Conservation (phyloP, 2,329 filamentous ascomycete species). For the Penicillium sp. region DNA sequence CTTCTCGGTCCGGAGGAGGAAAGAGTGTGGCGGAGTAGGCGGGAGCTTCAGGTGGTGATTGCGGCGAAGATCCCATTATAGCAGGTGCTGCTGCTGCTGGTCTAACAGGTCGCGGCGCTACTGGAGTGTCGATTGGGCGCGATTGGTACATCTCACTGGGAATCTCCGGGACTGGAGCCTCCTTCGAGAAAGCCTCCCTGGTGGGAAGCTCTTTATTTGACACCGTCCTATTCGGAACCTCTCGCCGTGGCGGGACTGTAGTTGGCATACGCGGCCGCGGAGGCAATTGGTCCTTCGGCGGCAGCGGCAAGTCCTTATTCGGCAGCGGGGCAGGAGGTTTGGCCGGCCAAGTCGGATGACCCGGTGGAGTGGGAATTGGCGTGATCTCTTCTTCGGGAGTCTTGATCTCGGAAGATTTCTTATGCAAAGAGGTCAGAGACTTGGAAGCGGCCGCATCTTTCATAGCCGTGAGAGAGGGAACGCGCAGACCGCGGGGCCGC, state of each 20-base stretch:
- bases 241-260: constrained; percentile 10
- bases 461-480: constrained; percentile 30
- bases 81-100: constrained; percentile 3
- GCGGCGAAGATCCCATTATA: not conserved
- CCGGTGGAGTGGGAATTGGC: constrained; percentile 2
- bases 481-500: constrained; percentile 30
- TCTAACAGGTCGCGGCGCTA: constrained; percentile 8
- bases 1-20: constrained; percentile 13
- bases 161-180: too few relatives aligned
- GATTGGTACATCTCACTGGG: too few relatives aligned
- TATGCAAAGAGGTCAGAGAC: constrained; percentile 24
- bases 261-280: constrained; percentile 9
- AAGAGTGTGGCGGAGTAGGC: constrained; percentile 5
- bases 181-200: too few relatives aligned
- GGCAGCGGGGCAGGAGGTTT: constrained; percentile 18
- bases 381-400: constrained; percentile 7
- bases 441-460: constrained; percentile 21
- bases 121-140: not conserved
- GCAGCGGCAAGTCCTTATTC: constrained; percentile 25
- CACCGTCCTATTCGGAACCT: not conserved
- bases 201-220: too few relatives aligned
- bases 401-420: constrained; percentile 18
- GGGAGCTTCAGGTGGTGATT: not conserved
- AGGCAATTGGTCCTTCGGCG: constrained; percentile 17
- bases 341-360: constrained; percentile 11